Evolutionary conservation across 371 early-diverging fungal species (phyloP), one percentile per base, ranked within the genome.

Genomic region (Lichtheimia ramosa): DNA sequence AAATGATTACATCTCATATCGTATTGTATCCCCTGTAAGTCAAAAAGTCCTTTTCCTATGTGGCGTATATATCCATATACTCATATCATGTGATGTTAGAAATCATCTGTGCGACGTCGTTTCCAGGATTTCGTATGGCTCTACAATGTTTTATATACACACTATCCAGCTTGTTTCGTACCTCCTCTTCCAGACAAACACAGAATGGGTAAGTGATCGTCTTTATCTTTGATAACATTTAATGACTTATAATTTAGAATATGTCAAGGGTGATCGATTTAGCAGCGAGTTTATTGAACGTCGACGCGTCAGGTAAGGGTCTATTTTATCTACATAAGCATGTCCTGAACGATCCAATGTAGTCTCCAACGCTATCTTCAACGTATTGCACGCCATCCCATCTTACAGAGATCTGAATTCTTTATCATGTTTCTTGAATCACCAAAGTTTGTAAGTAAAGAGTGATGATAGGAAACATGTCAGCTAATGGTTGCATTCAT

Each of bases 81-180:
- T n/a, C n/a, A 14, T 25, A 13, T 46, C 42, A 24, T 53, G 14
- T 59, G 7, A 27, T 24, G 34, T 28, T 53, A 64, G 59, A 64
- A 43, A 41, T 23, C 49, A 40, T 65, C 67, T 34, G 87, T 94
- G 12, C 88, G 96, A 39, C 81, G 96, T 63, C 81, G 98, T 49
- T 98, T 92, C 75, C 93, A 92, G 69, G 98, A 98, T 70, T 98
- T 98, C 83, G 90, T 86, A 5, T 92, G 91, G 92, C 81, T 98
- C 40, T 86, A 94, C 62, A 79, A 84, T 52, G 85, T 84, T 27
- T 73, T 98, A 16, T 69, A 71, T 48, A 81, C 80, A 18, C 87
- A 91, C 58, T 92, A 79, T 72, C 89, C 92, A 16, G 90, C 90
- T 5, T 89, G 89, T 46, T 92, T 96, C 27, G 74, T 96, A 0